These are phyloP conservation scores for Purshia tridentata DNA, from an alignment of 306 rosid genomes.

Conservation along the genomic window DNA sequence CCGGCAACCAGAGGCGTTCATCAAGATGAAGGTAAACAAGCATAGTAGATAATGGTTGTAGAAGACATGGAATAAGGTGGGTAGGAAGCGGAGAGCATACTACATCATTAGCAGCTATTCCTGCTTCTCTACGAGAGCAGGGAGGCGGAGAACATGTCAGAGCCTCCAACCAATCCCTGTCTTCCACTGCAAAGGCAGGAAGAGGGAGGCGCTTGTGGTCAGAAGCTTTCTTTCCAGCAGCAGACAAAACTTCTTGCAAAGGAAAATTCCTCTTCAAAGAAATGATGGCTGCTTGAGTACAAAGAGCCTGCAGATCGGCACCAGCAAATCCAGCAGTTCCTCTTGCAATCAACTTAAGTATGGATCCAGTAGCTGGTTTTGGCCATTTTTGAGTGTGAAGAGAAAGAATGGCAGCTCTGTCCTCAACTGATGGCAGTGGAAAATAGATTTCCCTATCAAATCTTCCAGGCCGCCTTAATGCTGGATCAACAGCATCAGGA, in stretches of 20 bases:
- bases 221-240: slow-evolving; percentile 55
- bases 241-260: slow-evolving; percentile 69
- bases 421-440: slow-evolving; percentile 86
- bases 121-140: slow-evolving; percentile 92
- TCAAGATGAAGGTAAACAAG: slow-evolving; percentile 78
- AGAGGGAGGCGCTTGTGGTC: slow-evolving; percentile 56
- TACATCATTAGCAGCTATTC: slow-evolving; percentile 88
- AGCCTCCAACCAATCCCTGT: slow-evolving; percentile 98
- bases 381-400: slow-evolving; percentile 98
- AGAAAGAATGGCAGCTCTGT: slow-evolving; percentile 92
- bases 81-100: slow-evolving; percentile 78
- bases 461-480: slow-evolving; percentile 93
- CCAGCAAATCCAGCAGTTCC: slow-evolving; percentile 95
- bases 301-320: slow-evolving; percentile 98
- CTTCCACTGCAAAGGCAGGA: slow-evolving; percentile 89
- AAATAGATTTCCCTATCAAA: slow-evolving; percentile 95
- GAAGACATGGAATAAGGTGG: slow-evolving; percentile 76
- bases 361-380: slow-evolving; percentile 67
- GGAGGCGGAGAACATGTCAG: slow-evolving; percentile 69
- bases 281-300: slow-evolving; percentile 91
- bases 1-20: slow-evolving; percentile 72
- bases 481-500: slow-evolving; percentile 97
- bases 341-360: slow-evolving; percentile 80
- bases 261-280: slow-evolving; percentile 95
- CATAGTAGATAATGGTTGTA: slow-evolving; percentile 70